Evolutionary conservation across 441 rosid species (phyloP).

Genomic region (Populus hybrid): DNA sequence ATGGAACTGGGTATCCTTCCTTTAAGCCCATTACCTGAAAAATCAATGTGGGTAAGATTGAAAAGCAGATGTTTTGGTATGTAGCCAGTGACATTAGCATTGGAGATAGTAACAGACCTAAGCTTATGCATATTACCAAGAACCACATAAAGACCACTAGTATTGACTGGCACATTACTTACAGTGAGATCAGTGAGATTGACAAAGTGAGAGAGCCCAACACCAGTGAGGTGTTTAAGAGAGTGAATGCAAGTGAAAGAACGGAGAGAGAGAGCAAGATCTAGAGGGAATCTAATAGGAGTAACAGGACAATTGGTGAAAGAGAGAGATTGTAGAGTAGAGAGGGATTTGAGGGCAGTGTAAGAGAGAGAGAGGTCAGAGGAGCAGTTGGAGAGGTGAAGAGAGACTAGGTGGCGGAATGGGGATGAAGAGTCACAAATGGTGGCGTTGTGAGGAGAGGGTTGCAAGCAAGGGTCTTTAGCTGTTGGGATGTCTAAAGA

Average conservation of each 20-base stretch:
- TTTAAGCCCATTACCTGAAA: constrained; percentile 64
- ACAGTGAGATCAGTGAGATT: constrained; percentile 84
- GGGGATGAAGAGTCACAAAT: constrained; percentile 61
- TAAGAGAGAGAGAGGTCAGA: constrained; percentile 64
- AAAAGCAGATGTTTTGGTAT: constrained; percentile 49
- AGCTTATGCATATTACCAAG: constrained; percentile 64
- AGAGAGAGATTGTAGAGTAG: constrained; percentile 64
- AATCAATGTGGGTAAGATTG: constrained; percentile 74
- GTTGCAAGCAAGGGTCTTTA: constrained; percentile 60
- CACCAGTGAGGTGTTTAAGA: constrained; percentile 67
- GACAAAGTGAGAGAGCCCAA: constrained; percentile 59
- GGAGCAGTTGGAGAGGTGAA: constrained; percentile 76
- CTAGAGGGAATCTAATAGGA: constrained; percentile 57
- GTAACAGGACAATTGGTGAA: constrained; percentile 60
- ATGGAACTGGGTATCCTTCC: constrained; percentile 32
- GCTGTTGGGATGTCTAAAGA: constrained; percentile 69
- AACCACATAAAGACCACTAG: constrained; percentile 70
- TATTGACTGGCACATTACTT: constrained; percentile 47
- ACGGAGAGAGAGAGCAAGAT: constrained; percentile 54
- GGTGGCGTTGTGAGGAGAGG: constrained; percentile 37
- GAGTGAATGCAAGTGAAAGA: constrained; percentile 73
- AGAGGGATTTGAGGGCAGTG: constrained; percentile 80
- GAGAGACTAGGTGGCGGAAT: constrained; percentile 68
- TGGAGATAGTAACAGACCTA: constrained; percentile 54
- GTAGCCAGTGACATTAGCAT: constrained; percentile 63